A percentile compares a stretch with the other conserved stretches of the same genome.
phyloP scores from a whole-genome alignment of 2,329 filamentous ascomycete species.

The Fusarium torreyae region DNA sequence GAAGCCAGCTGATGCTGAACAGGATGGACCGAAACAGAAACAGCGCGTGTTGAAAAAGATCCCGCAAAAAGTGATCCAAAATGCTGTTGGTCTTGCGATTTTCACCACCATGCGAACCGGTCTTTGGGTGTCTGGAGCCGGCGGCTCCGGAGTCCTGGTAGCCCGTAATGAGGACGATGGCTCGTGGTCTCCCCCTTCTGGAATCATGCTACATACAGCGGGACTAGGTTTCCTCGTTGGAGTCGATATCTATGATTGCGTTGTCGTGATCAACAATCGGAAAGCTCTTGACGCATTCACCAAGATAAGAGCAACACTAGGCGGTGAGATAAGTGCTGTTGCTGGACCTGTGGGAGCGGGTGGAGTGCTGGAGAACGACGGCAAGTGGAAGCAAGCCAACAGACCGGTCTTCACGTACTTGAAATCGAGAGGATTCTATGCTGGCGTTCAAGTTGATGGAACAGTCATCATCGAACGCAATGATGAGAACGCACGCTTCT shows the following conservation, averaged over 20 bases:
- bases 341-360: constrained; percentile 79
- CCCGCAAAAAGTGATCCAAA: constrained; percentile 71
- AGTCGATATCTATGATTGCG: constrained; percentile 89
- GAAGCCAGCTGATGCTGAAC: constrained; percentile 32
- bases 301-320: constrained; percentile 79
- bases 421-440: constrained; percentile 89
- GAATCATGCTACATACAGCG: constrained; percentile 84
- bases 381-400: constrained; percentile 66
- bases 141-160: constrained; percentile 75
- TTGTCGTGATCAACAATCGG: constrained; percentile 85
- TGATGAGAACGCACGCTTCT: constrained; percentile 89
- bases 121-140: constrained; percentile 76
- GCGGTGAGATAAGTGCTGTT: constrained; percentile 82
- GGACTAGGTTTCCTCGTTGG: constrained; percentile 85
- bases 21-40: constrained; percentile 58
- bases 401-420: constrained; percentile 74
- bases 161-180: constrained; percentile 72
- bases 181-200: constrained; percentile 83
- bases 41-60: constrained; percentile 67
- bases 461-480: constrained; percentile 86
- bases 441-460: constrained; percentile 87
- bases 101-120: constrained; percentile 79
- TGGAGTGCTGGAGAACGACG: constrained; percentile 75
- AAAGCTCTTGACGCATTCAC: constrained; percentile 84
- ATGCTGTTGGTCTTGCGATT: constrained; percentile 77